Percentiles rank a stretch among this genome's conserved stretches.
These are phyloP conservation scores for Penicillium sp. DNA, from an alignment of 2,329 filamentous ascomycete genomes.

Conservation along the genomic window DNA sequence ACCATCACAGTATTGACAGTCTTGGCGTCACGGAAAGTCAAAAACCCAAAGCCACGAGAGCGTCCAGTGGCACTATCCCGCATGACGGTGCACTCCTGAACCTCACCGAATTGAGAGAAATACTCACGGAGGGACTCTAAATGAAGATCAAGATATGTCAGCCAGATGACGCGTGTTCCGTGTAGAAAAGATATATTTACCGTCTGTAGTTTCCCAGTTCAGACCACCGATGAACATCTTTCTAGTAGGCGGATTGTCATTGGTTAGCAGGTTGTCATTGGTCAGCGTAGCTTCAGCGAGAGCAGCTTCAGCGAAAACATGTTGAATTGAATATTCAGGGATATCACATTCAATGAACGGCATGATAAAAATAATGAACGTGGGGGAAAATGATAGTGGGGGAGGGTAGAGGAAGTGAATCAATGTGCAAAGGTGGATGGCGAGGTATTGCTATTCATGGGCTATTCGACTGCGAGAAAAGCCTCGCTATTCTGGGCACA, in stretches of 20 bases:
- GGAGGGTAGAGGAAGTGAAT: background rate
- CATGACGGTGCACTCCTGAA: slow-evolving; percentile 99
- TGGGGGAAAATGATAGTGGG: background rate
- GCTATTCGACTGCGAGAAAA: background rate
- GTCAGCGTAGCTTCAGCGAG: background rate
- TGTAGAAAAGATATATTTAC: slow-evolving; percentile 58
- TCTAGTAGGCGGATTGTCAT: slow-evolving; percentile 54
- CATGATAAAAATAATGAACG: background rate
- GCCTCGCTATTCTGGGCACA: background rate
- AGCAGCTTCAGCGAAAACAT: background rate
- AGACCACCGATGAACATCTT: slow-evolving; percentile 99
- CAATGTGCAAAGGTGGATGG: slow-evolving; percentile 9
- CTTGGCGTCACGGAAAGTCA: slow-evolving; percentile 97
- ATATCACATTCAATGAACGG: background rate
- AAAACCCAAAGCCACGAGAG: slow-evolving; percentile 92
- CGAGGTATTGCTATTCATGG: slow-evolving; percentile 25
- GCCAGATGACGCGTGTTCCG: background rate
- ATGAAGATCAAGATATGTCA: background rate
- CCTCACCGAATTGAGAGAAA: slow-evolving; percentile 96
- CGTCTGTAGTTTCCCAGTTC: slow-evolving; percentile 98
- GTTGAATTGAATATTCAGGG: background rate
- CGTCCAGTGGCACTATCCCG: slow-evolving; percentile 89
- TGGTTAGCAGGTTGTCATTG: background rate
- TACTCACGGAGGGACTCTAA: slow-evolving; percentile 94
- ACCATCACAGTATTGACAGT: slow-evolving; percentile 99